Base-by-base conservation (phyloP, 495 filamentous ascomycete genomes). In the Symbiotaphrina buchneri region DNA sequence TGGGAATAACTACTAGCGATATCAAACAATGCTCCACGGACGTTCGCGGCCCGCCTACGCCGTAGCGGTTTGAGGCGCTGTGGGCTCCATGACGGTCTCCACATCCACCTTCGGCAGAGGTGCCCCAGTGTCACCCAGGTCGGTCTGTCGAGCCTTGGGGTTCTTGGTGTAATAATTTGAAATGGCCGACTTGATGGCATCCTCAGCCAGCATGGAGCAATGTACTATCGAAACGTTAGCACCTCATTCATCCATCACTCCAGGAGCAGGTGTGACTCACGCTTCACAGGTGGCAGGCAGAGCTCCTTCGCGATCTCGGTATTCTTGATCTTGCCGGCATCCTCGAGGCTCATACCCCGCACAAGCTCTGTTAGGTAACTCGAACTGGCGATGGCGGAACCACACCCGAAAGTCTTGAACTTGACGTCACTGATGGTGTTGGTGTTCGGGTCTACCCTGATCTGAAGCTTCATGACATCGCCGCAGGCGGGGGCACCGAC, bases 101-200 rank as follows among this genome's bases (percentile, higher is more conserved):
- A 58, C 42, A 33, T 58, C 52, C 14, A 56, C 44, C 45, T 55
- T 54, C 3, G 54, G 52, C 28, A 72, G 52, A 34, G 63, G 48
- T 3, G 64, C 62, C 20, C 53, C 59, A 5, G 74, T 81, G 34
- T 79, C 81, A 23, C 69, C 68, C 0, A 92, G 65, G 44, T 80
- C 63, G 5, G 82, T 84, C 10, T 55, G 34, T 37, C 61, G 59
- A n/a, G 68, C 68, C 22, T 74, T 65, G 34, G 80, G 77, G 63
- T 80, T 85, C 68, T 95, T 95, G 47, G 71, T 81, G 61, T 92
- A 83, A 62, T 94, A 95, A 53, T 97, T 85, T 32, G 71, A 75
- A 51, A 95, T 94, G 35, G 90, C 90, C n/a, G 81, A 85, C 56
- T 94, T 94, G 67, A 99, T 94, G 37, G 90, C 90, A 49, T 99